Percentiles rank a stretch among this genome's conserved stretches.
phyloP scores from a whole-genome alignment of 495 filamentous ascomycete genomes.

The Letharia lupina region DNA sequence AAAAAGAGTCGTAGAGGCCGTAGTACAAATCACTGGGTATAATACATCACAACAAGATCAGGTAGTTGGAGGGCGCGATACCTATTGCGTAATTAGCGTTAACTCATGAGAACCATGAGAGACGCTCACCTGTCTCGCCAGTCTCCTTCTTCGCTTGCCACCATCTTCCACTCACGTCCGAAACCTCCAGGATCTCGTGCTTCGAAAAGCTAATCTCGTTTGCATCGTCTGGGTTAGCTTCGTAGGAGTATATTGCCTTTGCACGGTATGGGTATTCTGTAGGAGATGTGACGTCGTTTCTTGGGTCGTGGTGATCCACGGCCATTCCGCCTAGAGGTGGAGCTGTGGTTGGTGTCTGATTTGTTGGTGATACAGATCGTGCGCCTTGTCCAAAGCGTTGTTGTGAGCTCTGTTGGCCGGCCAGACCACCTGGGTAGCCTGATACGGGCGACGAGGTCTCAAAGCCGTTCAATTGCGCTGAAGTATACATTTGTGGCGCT shows the following conservation, averaged over 20 bases:
- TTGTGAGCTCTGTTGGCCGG: conserved; percentile 47
- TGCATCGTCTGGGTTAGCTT: conserved; percentile 94
- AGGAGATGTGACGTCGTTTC: conserved; percentile 63
- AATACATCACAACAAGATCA: conserved; percentile 70
- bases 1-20: conserved; percentile 14
- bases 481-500: conserved; percentile 94
- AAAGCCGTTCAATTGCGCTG: conserved; percentile 86
- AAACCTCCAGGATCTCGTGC: conserved; percentile 94
- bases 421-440: conserved; percentile 57
- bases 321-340: conserved; percentile 28
- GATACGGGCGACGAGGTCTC: conserved; percentile 92
- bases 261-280: conserved; percentile 95
- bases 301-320: conserved; percentile 27
- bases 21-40: conserved; percentile 16
- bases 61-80: conserved; percentile 84
- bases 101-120: background rate
- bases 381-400: conserved; percentile 45
- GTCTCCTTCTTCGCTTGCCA: conserved; percentile 96
- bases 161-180: conserved; percentile 94
- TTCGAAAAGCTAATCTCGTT: conserved; percentile 98
- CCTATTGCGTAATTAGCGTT: background rate
- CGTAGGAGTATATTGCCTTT: conserved; percentile 97
- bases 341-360: conserved; percentile 31
- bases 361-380: conserved; percentile 28
- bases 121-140: conserved; percentile 73